A percentile compares a stretch with the other conserved stretches of the same genome.
Evolutionary conservation across 2,329 filamentous ascomycete genomes (phyloP).

Genomic region (Cordyceps pruinosa): DNA sequence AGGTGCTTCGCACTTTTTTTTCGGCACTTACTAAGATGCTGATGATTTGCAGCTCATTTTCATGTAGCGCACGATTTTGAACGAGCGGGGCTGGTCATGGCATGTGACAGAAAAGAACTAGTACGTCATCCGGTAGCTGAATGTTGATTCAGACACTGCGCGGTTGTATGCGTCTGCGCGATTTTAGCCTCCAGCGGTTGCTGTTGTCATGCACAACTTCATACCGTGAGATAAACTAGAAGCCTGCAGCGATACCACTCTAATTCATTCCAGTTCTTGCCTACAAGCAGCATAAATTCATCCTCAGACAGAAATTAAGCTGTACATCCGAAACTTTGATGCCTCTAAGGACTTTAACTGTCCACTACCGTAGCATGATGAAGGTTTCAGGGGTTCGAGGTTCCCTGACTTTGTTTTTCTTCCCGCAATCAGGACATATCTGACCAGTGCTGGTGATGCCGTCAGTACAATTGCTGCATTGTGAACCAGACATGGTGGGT

Average conservation of each 20-base stretch:
- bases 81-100: background rate
- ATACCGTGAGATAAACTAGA: background rate
- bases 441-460: background rate
- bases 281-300: background rate
- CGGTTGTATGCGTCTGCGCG: background rate
- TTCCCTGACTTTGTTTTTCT: background rate
- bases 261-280: background rate
- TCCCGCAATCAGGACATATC: background rate
- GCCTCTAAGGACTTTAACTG: background rate
- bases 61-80: background rate
- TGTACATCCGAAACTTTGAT: background rate
- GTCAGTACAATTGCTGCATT: background rate
- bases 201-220: background rate
- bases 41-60: background rate
- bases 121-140: background rate
- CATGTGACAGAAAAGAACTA: background rate
- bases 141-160: background rate
- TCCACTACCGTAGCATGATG: background rate
- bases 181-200: background rate
- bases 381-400: background rate
- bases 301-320: background rate
- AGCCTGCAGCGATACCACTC: background rate
- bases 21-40: background rate
- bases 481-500: background rate
- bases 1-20: no score